Percentiles rank a stretch among this genome's conserved stretches.
These are phyloP conservation scores for Phoma sp. DNA, from an alignment of 2,329 filamentous ascomycete genomes.

Conservation along the genomic window DNA sequence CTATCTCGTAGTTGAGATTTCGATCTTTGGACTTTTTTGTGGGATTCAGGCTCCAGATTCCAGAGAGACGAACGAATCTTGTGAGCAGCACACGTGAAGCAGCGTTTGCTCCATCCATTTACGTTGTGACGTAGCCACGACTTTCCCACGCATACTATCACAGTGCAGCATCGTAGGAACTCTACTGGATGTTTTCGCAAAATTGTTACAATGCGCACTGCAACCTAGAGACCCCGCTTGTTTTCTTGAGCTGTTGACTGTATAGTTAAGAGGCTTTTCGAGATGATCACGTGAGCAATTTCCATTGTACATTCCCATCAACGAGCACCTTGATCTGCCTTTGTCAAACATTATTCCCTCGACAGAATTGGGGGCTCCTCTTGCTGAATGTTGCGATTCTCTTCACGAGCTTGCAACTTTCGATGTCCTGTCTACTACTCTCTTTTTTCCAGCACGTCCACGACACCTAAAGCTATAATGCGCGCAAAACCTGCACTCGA, in stretches of 20 bases:
- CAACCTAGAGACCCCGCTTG: too few species aligned
- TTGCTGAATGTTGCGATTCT: neutral
- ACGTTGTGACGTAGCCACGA: neutral
- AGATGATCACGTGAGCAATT: too few species aligned
- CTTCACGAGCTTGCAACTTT: neutral
- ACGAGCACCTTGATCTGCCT: neutral
- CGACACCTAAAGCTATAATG: neutral
- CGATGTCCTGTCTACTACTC: too few species aligned
- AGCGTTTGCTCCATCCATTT: neutral
- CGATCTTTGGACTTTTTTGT: neutral
- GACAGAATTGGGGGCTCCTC: neutral
- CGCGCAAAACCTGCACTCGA: conserved; percentile 3
- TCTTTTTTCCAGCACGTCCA: neutral
- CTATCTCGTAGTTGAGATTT: conserved; percentile 2
- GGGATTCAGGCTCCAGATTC: neutral
- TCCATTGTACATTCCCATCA: too few species aligned
- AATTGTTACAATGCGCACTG: too few species aligned
- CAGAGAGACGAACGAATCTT: neutral
- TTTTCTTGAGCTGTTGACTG: too few species aligned
- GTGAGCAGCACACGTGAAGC: neutral
- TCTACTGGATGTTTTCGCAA: too few species aligned
- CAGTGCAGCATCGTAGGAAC: too few species aligned
- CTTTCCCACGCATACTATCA: too few species aligned
- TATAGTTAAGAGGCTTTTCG: too few species aligned
- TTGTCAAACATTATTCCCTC: neutral